Base-by-base conservation (phyloP, 225 moss, liverwort and hornwort genomes). In the Straminergon stramineum region DNA sequence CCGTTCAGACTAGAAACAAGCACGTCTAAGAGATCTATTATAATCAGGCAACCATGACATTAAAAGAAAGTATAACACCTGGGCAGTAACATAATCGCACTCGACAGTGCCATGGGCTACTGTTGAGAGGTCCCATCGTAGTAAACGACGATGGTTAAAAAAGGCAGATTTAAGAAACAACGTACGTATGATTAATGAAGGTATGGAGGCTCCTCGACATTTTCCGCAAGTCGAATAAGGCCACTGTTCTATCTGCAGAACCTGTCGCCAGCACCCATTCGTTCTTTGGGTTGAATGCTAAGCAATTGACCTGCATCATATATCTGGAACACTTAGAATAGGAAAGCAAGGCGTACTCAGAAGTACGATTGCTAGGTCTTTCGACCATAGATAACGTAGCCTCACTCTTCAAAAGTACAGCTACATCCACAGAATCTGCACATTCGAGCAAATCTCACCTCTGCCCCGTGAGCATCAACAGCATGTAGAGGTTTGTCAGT, bases 201-300 rank as follows among this genome's bases (percentile, higher is more conserved):
- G 95, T 94, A 68, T 97, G 95, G 37, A 96, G 92, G 85, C 94
- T 94, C 87, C 95, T 93, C 58, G 95, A 92, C 81, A 95, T 90
- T 91, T 95, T 96, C 45, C 97, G 90, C 56, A 97, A 92, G 75
- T 97, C 97, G 51, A 93, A 97, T 63, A 97, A 84, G 43, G 95
- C 94, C 51, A 97, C 95, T 45, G 97, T 95, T 63, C 93, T 91
- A 79, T 97, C 96, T 11, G 95, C 95, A 92, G 97, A 97, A 61
- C 97, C 96, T 85, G 97, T 95, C 63, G 97, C 97, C 89, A 97
- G 88, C 61, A 96, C 93, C 94, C 93, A 97, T 87, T 96, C 96
- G 76, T 97, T 95, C 91, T 92, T 92, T 31, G 96, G 97, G 78
- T 96, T 97, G 90, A 97, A 97, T 35, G 96, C 97, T 84, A 97